Evolutionary conservation across 169 alveolate genomes (phyloP), one percentile per base, ranked within the genome.

Genomic region (Plasmodium gonderi): DNA sequence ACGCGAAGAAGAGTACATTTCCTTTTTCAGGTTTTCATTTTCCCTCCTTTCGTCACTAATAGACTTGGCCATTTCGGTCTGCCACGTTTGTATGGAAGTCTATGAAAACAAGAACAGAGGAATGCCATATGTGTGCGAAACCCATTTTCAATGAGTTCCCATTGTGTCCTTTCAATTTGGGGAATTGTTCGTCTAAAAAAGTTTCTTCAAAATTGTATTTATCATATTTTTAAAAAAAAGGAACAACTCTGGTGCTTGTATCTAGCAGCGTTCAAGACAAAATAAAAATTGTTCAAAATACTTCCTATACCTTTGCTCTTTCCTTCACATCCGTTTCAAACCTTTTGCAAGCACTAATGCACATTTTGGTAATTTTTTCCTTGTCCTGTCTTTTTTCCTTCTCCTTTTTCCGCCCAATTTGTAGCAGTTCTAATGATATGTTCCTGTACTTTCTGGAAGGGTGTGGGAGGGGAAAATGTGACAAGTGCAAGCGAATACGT

Each of bases 1-100:
- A n/a, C n/a, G n/a, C n/a, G n/a, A n/a, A 69, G n/a, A 69, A 36
- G 72, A n/a, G 77, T 85, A 85, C 92, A 74, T 51, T 85, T 85
- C 68, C 68, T 85, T 85, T 77, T 85, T 65, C 47, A 85, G 31
- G 36, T 54, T 20, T 38, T 60, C 87, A 8, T 85, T 85, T 38
- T 85, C 92, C 60, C 23, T 54, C 60, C 45, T 85, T 20, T n/a
- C 36, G 17, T 49, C 69, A 11, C 67, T 65, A n/a, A 85, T 42
- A 6, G 67, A 23, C 23, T 49, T 74, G 20, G 38, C 12, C 51
- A 75, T 45, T 42, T 75, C 20, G 17, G 89, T 5, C 47, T 51
- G 33, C 3, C 68, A 65, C 20, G 5, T 47, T 36, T 75, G 69
- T 31, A 85, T 33, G 14, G 85, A 75, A 1, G 33, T 54, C 92